Evolutionary conservation across 305 asterid species (phyloP).

Genomic region (Stenogyne calaminthoides): DNA sequence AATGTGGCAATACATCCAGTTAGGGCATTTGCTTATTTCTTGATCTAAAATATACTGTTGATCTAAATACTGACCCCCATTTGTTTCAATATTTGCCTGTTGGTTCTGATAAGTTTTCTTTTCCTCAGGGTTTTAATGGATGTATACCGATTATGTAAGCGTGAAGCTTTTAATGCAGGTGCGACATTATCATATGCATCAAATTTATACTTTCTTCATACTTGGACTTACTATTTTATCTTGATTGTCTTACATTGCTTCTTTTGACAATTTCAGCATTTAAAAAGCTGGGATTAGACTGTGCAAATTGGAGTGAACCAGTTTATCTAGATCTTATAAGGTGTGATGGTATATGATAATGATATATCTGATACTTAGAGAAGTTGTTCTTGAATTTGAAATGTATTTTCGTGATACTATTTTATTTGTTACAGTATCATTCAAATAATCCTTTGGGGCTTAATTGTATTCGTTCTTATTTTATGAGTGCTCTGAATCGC

Average conservation of each 20-base stretch:
- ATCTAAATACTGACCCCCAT: not conserved
- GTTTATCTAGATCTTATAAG: slow-evolving; percentile 86
- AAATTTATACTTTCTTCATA: slow-evolving; percentile 18
- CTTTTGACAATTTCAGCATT: slow-evolving; percentile 65
- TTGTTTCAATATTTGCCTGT: not conserved
- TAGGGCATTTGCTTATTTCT: not conserved
- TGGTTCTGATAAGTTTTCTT: slow-evolving; percentile 31
- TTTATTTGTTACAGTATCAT: not conserved
- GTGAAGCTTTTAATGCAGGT: slow-evolving; percentile 90
- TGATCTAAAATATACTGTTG: not conserved
- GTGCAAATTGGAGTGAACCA: slow-evolving; percentile 97
- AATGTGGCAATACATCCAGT: not conserved
- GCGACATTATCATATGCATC: slow-evolving; percentile 25
- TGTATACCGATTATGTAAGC: slow-evolving; percentile 70
- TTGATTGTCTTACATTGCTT: slow-evolving; percentile 26
- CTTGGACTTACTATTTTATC: not conserved
- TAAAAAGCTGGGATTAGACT: slow-evolving; percentile 91
- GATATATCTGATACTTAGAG: not conserved
- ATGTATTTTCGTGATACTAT: not conserved
- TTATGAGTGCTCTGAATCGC: not conserved
- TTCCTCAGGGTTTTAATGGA: slow-evolving; percentile 87
- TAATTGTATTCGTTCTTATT: not conserved
- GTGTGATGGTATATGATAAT: slow-evolving; percentile 40
- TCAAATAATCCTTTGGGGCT: not conserved
- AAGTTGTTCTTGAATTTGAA: slow-evolving; percentile 23